A percentile compares a stretch with the other conserved stretches of the same genome.
phyloP scores from a whole-genome alignment of 768 basidiomycete species.

The Fibroporia radiculosa region DNA sequence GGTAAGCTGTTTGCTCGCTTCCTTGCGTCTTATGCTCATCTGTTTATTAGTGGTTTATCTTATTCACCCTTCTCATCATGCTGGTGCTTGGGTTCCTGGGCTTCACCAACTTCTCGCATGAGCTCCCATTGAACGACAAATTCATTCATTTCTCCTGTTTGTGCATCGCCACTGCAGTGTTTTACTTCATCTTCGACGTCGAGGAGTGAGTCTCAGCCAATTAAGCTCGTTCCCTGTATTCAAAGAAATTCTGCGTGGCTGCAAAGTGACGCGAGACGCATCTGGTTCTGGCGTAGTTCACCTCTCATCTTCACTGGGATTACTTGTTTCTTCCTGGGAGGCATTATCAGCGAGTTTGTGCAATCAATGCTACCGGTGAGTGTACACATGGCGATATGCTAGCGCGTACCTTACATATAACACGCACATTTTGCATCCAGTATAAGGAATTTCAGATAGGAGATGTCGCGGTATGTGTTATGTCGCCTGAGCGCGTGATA shows the following conservation, averaged over 20 bases:
- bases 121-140: constrained; percentile 72
- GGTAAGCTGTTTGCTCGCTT: constrained; percentile 28
- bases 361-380: constrained; percentile 69
- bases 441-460: constrained; percentile 66
- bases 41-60: constrained; percentile 67
- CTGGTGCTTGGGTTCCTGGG: constrained; percentile 65
- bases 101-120: constrained; percentile 60
- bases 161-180: constrained; percentile 63
- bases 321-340: constrained; percentile 74
- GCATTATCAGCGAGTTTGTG: constrained; percentile 74
- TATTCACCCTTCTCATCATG: constrained; percentile 64
- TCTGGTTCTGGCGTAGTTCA: constrained; percentile 84
- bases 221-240: not conserved
- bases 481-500: too few species aligned
- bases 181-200: constrained; percentile 84
- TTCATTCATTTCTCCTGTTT: constrained; percentile 76
- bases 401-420: too few species aligned
- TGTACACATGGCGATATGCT: too few species aligned
- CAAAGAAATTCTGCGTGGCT: not conserved
- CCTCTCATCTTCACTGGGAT: constrained; percentile 60
- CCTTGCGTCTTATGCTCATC: not conserved
- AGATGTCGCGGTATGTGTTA: constrained; percentile 55
- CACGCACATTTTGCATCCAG: constrained; percentile 26
- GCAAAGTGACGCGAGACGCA: constrained; percentile 63
- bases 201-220: constrained; percentile 57